Base-by-base conservation (phyloP, 75 land plant genomes). In the Pinus albicaulis region DNA sequence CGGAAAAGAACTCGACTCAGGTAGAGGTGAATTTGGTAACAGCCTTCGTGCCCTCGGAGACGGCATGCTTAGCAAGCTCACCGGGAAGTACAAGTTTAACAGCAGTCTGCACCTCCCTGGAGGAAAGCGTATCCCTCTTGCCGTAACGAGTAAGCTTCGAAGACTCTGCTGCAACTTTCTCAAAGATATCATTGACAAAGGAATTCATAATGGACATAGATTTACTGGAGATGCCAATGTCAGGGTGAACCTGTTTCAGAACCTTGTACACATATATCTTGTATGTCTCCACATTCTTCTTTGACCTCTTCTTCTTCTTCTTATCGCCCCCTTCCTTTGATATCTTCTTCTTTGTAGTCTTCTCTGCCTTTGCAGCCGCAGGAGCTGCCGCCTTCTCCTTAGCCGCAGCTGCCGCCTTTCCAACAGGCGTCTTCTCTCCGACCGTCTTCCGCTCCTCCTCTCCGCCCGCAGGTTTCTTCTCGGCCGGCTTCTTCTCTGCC, bases 131-230 rank as follows among this genome's bases (percentile, higher is more conserved):
- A 15, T 48, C 74, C 78, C 77, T 81, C 73, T 80, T 73, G 44
- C 77, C 69, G 76, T 90, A 86, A 48, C 80, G 69, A 15, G 82
- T 75, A 38, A 92, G 84, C 73, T 61, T 57, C 16, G 84, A 76
- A 3, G 92, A 90, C 78, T 92, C 95, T 20, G 60, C 77, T 28
- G 93, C 89, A 0, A 93, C 57, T 79, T 88, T 84, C 88, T 93
- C 91, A 74, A 93, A 90, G 79, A 90, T 93, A 73, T 93, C 95
- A 48, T 62, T 77, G 81, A 93, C 84, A 56, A 83, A 82, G 53
- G 76, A 78, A 77, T 91, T 87, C 78, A 93, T 53, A 19, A 91
- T 82, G 17, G 81, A 76, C 93, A 91, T 93, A n/a, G 96, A 88
- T 84, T 81, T 84, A 17, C 80, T 68, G 71, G 96, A 93, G 15